Base-by-base conservation (phyloP, 176 grass and related monocot species). In the Oryza meyeriana region DNA sequence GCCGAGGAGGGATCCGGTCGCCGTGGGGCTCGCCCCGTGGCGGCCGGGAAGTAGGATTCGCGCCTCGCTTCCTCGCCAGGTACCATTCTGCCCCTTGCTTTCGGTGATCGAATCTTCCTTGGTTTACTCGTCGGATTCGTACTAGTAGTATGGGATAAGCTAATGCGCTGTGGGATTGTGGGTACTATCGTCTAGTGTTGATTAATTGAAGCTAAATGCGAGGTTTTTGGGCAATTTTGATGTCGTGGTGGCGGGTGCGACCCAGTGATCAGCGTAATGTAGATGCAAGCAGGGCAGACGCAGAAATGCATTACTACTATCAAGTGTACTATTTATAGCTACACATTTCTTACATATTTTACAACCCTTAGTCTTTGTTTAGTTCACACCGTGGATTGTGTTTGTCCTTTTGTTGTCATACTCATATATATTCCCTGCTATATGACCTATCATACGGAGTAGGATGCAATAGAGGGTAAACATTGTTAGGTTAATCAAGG, bases 41-140 rank as follows among this genome's bases (percentile, higher is more conserved):
- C 79, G 35, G 8, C 45, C 26, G n/a, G 45, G 67, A n/a, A 29
- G 34, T 78, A 74, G 79, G 79, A 79, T 78, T 74, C 72, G 74
- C 45, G 31, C 59, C 42, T 57, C 36, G 67, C 35, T 24, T 35
- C 30, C 61, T 4, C 83, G 18, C 17, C 57, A 79, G 88, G 88
- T 86, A 86, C 50, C n/a, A 20, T 26, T 61, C 79, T 30, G 4
- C 28, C 20, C 28, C 61, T 75, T 24, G 26, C 28, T 61, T 27
- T 38, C 7, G 16, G 73, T 47, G 40, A 14, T 30, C 72, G 8
- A 72, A n/a, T 85, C 39, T n/a, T 38, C 12, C 61, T 12, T 38
- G 50, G 64, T 0, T 50, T 69, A 0, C 64, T 64, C 20, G 8
- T 32, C 17, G 30, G 13, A 25, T 26, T 62, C 39, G 41, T 61